Conservation (phyloP, 169 alveolate genomes). For the Babesia caballi region DNA sequence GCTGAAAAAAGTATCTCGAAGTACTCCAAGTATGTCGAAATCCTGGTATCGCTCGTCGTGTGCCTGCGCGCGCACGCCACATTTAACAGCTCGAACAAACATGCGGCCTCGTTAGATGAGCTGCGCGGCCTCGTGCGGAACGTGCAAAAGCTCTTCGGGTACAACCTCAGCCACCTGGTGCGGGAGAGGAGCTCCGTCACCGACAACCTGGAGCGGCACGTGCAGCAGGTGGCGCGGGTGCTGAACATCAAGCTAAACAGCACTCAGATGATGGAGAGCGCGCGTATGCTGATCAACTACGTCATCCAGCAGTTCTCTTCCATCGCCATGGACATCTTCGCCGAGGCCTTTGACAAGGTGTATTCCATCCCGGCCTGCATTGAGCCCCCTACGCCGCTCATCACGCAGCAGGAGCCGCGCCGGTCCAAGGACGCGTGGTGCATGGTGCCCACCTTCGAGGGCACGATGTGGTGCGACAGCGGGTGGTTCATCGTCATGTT, state of each 20-base stretch:
- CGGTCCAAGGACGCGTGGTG: not conserved
- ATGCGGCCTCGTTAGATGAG: not conserved
- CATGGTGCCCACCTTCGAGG: conserved; percentile 2
- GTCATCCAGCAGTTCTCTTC: conserved; percentile 27
- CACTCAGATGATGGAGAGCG: not conserved
- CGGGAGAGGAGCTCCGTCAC: not conserved
- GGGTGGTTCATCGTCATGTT: conserved; percentile 68
- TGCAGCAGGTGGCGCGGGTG: not conserved
- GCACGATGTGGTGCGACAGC: conserved; percentile 51
- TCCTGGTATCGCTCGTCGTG: conserved; percentile 34
- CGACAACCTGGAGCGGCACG: not conserved
- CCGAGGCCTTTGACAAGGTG: conserved; percentile 28
- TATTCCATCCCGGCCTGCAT: conserved; percentile 57
- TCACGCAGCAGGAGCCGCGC: conserved; percentile 5
- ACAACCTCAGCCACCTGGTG: conserved; percentile 13
- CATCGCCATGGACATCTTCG: conserved; percentile 34
- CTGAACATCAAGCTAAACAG: conserved; percentile 2
- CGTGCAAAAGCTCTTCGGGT: conserved; percentile 3
- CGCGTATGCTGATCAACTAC: conserved; percentile 25
- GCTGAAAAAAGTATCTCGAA: conserved; percentile 42
- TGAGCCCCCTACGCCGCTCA: conserved; percentile 61
- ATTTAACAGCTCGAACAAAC: not conserved
- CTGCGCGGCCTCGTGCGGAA: not conserved
- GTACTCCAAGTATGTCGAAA: conserved; percentile 28
- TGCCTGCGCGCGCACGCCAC: conserved; percentile 17